A percentile compares a stretch with the other conserved stretches of the same genome.
Conservation (phyloP, 2,329 filamentous ascomycete species). For the Xylaria sp. region DNA sequence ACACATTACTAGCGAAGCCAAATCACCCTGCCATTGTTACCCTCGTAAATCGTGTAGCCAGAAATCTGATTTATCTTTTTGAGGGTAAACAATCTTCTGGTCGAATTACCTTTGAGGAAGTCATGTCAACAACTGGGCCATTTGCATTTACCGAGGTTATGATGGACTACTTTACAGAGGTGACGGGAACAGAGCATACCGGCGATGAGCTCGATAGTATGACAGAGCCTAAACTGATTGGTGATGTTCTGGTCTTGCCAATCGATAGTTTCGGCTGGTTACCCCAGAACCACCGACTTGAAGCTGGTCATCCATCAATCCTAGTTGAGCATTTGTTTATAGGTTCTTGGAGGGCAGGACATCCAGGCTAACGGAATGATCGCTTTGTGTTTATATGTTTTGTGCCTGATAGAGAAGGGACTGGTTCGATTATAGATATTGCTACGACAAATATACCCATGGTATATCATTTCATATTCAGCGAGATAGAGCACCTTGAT, state of each 20-base stretch:
- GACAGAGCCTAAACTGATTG: constrained; percentile 39
- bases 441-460: too few relatives aligned
- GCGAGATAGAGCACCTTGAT: too few relatives aligned
- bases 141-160: constrained; percentile 42
- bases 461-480: too few relatives aligned
- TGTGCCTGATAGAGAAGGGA: too few relatives aligned
- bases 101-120: constrained; percentile 37
- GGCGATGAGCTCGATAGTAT: constrained; percentile 41
- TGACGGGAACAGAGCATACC: constrained; percentile 36
- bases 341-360: constrained; percentile 21
- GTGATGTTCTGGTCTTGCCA: constrained; percentile 43
- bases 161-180: constrained; percentile 40
- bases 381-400: too few relatives aligned
- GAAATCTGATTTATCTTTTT: constrained; percentile 33
- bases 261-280: constrained; percentile 36
- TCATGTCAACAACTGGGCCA: constrained; percentile 42
- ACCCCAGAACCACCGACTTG: constrained; percentile 22
- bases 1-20: constrained; percentile 75
- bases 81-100: constrained; percentile 24
- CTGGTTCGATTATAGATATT: too few relatives aligned
- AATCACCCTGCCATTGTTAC: constrained; percentile 71
- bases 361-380: too few relatives aligned
- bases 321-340: constrained; percentile 2
- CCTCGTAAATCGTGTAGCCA: constrained; percentile 68
- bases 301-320: constrained; percentile 19